phyloP scores from a whole-genome alignment of 257 asterid genomes.

The Ajuga chamaepitys region DNA sequence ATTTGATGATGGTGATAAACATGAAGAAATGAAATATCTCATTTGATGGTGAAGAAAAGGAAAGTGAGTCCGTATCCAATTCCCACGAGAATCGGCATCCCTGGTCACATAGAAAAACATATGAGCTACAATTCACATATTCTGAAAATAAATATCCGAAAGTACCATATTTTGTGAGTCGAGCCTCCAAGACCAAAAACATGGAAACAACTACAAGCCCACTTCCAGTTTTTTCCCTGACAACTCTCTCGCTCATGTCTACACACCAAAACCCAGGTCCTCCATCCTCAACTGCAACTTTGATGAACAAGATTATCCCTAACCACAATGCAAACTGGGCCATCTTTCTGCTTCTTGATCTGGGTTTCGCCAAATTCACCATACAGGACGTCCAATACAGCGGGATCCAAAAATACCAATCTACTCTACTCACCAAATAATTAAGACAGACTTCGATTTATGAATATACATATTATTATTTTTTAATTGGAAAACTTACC shows the following conservation, averaged over 20 bases:
- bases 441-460: not conserved
- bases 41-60: conserved; percentile 27
- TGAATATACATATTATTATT: not conserved
- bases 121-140: not conserved
- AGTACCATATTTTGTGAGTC: conserved; percentile 26
- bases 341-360: conserved; percentile 18
- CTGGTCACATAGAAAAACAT: conserved; percentile 1
- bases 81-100: conserved; percentile 23
- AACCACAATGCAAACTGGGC: conserved; percentile 30
- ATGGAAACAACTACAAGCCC: conserved; percentile 52
- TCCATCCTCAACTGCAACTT: conserved; percentile 35
- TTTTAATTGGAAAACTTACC: conserved; percentile 8
- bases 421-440: not conserved
- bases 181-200: conserved; percentile 28
- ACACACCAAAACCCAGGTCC: conserved; percentile 40
- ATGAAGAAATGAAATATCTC: conserved; percentile 7
- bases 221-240: conserved; percentile 66
- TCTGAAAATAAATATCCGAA: not conserved
- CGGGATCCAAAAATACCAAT: conserved; percentile 49
- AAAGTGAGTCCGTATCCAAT: conserved; percentile 29
- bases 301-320: conserved; percentile 43
- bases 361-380: conserved; percentile 17
- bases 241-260: conserved; percentile 56
- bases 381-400: conserved; percentile 23
- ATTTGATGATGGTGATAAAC: not conserved